A percentile compares a stretch with the other conserved stretches of the same genome.
phyloP scores from a whole-genome alignment of 1,284 basidiomycete genomes.

The Cystobasidium sp. region DNA sequence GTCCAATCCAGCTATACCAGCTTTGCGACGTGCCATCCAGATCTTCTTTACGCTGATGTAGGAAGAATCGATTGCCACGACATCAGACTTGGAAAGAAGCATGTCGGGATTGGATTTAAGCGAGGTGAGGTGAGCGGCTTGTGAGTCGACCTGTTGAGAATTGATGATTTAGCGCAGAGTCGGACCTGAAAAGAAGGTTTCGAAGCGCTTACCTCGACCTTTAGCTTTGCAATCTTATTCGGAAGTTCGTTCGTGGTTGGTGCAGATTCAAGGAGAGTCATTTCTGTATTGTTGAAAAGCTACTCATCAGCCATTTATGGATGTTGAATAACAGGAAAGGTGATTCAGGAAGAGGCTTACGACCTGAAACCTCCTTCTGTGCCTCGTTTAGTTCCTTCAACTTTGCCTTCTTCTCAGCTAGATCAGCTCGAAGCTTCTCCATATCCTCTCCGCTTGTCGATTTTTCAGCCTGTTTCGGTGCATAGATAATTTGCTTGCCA shows the following conservation, averaged over 20 bases:
- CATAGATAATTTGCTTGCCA: constrained; percentile 39
- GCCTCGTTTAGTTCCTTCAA: constrained; percentile 28
- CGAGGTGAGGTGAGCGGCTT: constrained; percentile 29
- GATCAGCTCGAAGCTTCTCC: constrained; percentile 19
- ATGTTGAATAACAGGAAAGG: neutral
- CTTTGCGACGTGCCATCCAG: constrained; percentile 38
- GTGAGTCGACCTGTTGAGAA: constrained; percentile 22
- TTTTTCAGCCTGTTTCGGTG: constrained; percentile 37
- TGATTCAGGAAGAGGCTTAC: neutral
- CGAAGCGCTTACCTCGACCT: constrained; percentile 17
- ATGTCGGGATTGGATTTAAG: constrained; percentile 35
- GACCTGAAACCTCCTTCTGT: constrained; percentile 20
- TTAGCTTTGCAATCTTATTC: constrained; percentile 15
- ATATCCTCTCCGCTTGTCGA: constrained; percentile 17
- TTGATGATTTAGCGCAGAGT: neutral
- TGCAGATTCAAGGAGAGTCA: constrained; percentile 27
- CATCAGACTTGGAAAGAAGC: constrained; percentile 31
- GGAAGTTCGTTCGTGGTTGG: constrained; percentile 37
- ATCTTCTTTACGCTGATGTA: constrained; percentile 27
- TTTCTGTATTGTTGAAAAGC: constrained; percentile 13
- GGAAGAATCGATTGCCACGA: constrained; percentile 21
- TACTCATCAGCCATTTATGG: neutral
- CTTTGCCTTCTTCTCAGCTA: constrained; percentile 22
- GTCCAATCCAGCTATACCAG: constrained; percentile 12
- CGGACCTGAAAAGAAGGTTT: neutral